These are phyloP conservation scores for Alternaria infectoria DNA, from an alignment of 2,329 filamentous ascomycete genomes.

Conservation along the genomic window DNA sequence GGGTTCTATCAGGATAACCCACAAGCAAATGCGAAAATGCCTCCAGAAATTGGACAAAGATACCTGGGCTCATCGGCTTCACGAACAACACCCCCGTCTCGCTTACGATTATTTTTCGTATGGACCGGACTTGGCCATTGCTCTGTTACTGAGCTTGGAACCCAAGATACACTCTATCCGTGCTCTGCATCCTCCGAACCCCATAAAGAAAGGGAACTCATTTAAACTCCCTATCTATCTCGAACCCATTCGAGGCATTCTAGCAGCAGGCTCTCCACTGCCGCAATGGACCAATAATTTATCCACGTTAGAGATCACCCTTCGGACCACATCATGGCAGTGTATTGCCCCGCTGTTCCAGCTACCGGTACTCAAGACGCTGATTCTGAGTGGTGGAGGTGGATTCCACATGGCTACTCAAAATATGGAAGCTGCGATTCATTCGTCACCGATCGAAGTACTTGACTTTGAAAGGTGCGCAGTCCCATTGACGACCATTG, in stretches of 20 bases:
- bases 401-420: neutral
- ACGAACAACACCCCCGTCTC: neutral
- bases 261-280: neutral
- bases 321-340: neutral
- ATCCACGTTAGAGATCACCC: neutral
- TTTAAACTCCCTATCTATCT: neutral
- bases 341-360: neutral
- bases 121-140: neutral
- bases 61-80: neutral
- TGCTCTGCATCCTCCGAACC: neutral
- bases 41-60: neutral
- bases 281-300: neutral
- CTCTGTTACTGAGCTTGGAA: neutral
- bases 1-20: neutral
- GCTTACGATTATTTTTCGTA: neutral
- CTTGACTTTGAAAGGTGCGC: neutral
- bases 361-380: neutral
- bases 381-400: neutral
- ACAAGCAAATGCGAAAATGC: neutral
- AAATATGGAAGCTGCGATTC: neutral
- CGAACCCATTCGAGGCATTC: neutral
- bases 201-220: neutral
- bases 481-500: neutral
- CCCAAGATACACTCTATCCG: neutral
- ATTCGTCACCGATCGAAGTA: neutral